Conservation (phyloP, 345 rosid species). For the Aquilaria malaccensis region DNA sequence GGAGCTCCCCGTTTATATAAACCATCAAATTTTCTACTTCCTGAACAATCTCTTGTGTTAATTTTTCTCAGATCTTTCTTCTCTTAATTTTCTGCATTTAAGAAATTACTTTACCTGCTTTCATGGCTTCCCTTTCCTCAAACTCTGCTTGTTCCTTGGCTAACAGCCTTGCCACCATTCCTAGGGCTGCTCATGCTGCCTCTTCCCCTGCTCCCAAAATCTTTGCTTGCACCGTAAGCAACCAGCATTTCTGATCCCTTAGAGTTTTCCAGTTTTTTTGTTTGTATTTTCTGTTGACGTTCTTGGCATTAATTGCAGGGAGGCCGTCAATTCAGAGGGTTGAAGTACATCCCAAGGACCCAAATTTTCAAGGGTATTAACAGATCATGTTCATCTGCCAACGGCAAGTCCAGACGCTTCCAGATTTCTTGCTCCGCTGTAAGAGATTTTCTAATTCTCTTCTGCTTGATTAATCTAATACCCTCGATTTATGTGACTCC, state of each 20-base stretch:
- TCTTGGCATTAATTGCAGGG: constrained; percentile 26
- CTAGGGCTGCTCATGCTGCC: constrained; percentile 2
- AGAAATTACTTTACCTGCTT: not conserved
- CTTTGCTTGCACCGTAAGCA: constrained; percentile 20
- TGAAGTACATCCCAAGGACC: constrained; percentile 24
- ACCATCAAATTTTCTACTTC: not conserved
- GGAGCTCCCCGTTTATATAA: constrained; percentile 11
- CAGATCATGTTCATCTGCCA: constrained; percentile 17
- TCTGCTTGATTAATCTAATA: not conserved
- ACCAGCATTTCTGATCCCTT: not conserved
- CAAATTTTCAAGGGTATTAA: constrained; percentile 20
- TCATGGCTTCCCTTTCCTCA: constrained; percentile 30
- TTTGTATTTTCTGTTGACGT: not conserved
- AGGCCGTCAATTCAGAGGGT: constrained; percentile 17
- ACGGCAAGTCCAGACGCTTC: constrained; percentile 20
- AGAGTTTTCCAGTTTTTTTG: no score
- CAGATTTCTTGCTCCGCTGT: constrained; percentile 45
- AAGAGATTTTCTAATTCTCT: constrained; percentile 8
- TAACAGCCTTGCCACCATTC: constrained; percentile 9
- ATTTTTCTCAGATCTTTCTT: not conserved
- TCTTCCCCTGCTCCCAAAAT: constrained; percentile 12
- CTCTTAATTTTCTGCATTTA: constrained; percentile 1
- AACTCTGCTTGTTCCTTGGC: constrained; percentile 18
- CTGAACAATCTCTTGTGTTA: constrained; percentile 1
- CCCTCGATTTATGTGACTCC: not conserved